Percentiles rank a stretch among this genome's conserved stretches.
These are phyloP conservation scores for Drechmeria coniospora DNA, from an alignment of 2,329 filamentous ascomycete genomes.

Conservation along the genomic window DNA sequence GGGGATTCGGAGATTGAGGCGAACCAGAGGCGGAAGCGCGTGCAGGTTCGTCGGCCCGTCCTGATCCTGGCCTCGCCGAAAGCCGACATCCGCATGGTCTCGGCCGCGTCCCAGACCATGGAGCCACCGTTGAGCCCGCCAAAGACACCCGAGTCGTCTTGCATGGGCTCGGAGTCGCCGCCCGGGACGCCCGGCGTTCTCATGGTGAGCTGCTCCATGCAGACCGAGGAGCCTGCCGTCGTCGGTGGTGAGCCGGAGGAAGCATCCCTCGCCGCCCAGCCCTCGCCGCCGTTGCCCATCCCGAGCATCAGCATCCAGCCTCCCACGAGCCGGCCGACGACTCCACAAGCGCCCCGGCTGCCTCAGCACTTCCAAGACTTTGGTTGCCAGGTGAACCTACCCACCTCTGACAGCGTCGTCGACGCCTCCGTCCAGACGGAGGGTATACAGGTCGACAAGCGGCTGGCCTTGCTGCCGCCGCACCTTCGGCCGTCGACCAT, in stretches of 20 bases:
- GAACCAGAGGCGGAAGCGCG: conserved; percentile 58
- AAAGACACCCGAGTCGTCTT: conserved; percentile 43
- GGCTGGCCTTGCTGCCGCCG: conserved; percentile 56
- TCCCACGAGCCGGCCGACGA: conserved; percentile 67
- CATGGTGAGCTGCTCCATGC: conserved; percentile 43
- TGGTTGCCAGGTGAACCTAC: conserved; percentile 56
- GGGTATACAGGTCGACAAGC: conserved; percentile 70
- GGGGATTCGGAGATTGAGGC: conserved; percentile 49
- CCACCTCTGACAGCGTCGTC: conserved; percentile 8
- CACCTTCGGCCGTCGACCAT: conserved; percentile 71
- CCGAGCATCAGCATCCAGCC: conserved; percentile 88
- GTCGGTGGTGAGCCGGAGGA: conserved; percentile 7
- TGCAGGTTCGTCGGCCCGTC: conserved; percentile 37
- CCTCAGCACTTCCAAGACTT: conserved; percentile 73
- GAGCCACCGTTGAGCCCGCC: conserved; percentile 40
- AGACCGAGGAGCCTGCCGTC: conserved; percentile 30
- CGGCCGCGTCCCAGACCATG: conserved; percentile 17
- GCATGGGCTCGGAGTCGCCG: conserved; percentile 21
- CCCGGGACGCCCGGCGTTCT: conserved; percentile 13
- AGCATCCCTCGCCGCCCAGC: conserved; percentile 13
- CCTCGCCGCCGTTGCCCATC: conserved; percentile 37
- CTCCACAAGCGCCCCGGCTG: conserved; percentile 57
- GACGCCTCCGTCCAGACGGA: conserved; percentile 61
- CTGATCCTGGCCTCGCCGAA: conserved; percentile 30
- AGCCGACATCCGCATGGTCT: conserved; percentile 40